A percentile compares a stretch with the other conserved stretches of the same genome.
phyloP scores from a whole-genome alignment of 768 basidiomycete genomes.

The Tricholoma bakamatsutake region DNA sequence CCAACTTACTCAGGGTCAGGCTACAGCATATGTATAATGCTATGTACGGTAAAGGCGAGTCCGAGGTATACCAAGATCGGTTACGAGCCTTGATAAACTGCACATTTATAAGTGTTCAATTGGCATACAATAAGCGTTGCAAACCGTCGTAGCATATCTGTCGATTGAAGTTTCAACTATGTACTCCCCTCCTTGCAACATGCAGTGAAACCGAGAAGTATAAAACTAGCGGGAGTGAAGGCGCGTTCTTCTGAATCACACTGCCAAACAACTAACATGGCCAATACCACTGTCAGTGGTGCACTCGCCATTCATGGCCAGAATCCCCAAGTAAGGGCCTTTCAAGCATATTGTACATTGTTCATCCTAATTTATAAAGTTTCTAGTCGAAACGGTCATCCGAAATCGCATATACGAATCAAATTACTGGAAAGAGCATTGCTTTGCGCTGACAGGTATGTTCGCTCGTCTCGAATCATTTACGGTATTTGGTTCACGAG shows the following conservation, averaged over 20 bases:
- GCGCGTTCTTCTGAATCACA: neutral
- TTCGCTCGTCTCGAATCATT: conserved; percentile 1
- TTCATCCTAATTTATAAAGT: conserved; percentile 42
- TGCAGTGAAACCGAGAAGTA: too few species aligned
- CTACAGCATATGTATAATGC: too few species aligned
- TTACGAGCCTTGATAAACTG: neutral
- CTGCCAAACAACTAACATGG: conserved; percentile 48
- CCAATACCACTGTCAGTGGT: conserved; percentile 86
- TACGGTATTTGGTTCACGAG: neutral
- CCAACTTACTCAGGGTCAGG: neutral
- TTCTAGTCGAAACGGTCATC: conserved; percentile 93
- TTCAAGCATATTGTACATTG: neutral
- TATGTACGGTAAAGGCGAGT: too few species aligned
- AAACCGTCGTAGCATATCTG: neutral
- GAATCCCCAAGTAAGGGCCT: conserved; percentile 77
- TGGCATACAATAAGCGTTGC: neutral
- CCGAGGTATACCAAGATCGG: too few species aligned
- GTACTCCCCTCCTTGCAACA: too few species aligned
- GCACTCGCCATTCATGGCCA: conserved; percentile 92
- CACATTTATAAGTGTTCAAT: neutral
- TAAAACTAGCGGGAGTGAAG: too few species aligned
- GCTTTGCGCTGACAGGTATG: conserved; percentile 91
- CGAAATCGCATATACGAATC: conserved; percentile 95
- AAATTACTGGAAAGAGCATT: conserved; percentile 96
- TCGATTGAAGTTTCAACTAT: too few species aligned